These are phyloP conservation scores for Nemania abortiva DNA, from an alignment of 2,329 filamentous ascomycete species.

Conservation along the genomic window DNA sequence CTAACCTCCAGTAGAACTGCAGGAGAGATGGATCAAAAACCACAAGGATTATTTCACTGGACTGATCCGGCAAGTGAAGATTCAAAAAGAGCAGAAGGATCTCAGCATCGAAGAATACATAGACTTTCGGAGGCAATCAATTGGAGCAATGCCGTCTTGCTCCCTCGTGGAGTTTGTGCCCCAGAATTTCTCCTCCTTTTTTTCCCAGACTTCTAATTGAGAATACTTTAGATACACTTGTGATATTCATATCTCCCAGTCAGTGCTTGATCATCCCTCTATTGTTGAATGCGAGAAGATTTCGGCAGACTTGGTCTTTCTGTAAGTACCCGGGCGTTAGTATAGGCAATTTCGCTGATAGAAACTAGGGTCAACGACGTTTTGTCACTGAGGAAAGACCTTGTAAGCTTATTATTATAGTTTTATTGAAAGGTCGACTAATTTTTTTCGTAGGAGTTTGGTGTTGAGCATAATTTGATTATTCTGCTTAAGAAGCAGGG, in stretches of 20 bases:
- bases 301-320: constrained; percentile 39
- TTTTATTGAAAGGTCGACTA: not conserved
- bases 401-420: constrained; percentile 27
- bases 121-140: constrained; percentile 38
- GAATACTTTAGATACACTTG: constrained; percentile 5
- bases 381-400: constrained; percentile 41
- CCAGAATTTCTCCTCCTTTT: not conserved
- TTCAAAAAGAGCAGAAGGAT: constrained; percentile 21
- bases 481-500: constrained; percentile 39
- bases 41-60: constrained; percentile 40
- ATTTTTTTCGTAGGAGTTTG: constrained; percentile 17
- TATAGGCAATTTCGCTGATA: not conserved
- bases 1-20: constrained; percentile 18
- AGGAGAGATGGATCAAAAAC: constrained; percentile 33
- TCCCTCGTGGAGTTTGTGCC: constrained; percentile 42
- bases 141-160: constrained; percentile 41
- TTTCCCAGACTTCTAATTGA: not conserved
- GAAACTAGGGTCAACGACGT: constrained; percentile 40
- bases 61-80: constrained; percentile 41
- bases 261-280: constrained; percentile 40
- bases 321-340: constrained; percentile 30
- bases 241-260: constrained; percentile 39
- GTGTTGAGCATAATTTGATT: constrained; percentile 44
- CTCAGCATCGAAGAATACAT: constrained; percentile 42
- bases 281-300: constrained; percentile 38